Evolutionary conservation across 139 green algal genomes (phyloP).

Genomic region (Medakamo hakoo): DNA sequence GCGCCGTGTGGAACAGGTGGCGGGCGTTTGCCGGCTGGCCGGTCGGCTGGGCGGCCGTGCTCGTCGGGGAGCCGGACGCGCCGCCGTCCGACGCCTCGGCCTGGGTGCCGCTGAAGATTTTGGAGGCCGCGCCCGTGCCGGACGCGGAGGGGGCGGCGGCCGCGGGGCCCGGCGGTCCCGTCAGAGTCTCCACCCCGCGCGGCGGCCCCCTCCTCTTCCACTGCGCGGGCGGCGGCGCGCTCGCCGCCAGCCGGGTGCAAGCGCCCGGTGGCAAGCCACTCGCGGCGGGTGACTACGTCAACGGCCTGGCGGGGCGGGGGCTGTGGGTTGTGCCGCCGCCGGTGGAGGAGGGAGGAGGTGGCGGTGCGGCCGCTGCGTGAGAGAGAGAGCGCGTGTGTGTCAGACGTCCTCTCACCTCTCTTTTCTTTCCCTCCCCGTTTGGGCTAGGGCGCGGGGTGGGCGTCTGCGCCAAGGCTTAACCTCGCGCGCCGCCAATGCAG

Average conservation of each 20-base stretch:
- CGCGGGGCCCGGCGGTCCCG: neutral
- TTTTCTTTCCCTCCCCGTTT: too few relatives aligned
- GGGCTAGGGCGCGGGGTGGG: too few relatives aligned
- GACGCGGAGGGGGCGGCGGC: neutral
- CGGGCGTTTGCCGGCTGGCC: slow-evolving; percentile 66
- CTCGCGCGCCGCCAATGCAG: too few relatives aligned
- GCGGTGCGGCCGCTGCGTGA: too few relatives aligned
- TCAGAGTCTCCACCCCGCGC: neutral
- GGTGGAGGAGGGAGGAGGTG: too few relatives aligned
- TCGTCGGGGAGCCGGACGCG: slow-evolving; percentile 12
- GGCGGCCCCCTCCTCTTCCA: slow-evolving; percentile 5
- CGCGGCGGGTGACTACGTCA: slow-evolving; percentile 37
- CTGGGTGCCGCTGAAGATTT: slow-evolving; percentile 25
- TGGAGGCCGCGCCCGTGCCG: slow-evolving; percentile 12
- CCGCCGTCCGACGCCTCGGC: too few relatives aligned
- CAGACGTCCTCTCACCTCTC: too few relatives aligned
- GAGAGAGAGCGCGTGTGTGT: too few relatives aligned
- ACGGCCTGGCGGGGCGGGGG: slow-evolving; percentile 43
- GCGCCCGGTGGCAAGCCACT: slow-evolving; percentile 58
- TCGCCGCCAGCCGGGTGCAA: slow-evolving; percentile 57
- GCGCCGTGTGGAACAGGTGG: slow-evolving; percentile 54
- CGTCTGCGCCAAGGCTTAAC: too few relatives aligned
- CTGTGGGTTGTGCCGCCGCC: neutral
- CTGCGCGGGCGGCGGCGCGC: slow-evolving; percentile 25
- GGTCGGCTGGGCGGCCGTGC: slow-evolving; percentile 36